These are phyloP conservation scores for Ettlia oleoabundans DNA, from an alignment of 139 green algal genomes.

Conservation along the genomic window DNA sequence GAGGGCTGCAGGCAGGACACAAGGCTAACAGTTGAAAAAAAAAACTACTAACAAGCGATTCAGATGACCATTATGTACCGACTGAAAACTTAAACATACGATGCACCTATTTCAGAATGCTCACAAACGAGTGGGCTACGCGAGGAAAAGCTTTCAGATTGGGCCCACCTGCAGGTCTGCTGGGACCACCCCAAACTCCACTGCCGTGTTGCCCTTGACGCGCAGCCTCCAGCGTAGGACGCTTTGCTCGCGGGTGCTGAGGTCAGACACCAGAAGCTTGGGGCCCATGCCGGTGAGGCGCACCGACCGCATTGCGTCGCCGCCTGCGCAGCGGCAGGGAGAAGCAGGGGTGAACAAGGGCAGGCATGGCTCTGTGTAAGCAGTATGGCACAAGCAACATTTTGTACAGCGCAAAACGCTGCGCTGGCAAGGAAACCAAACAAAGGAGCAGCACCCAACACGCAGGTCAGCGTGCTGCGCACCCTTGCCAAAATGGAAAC, in stretches of 20 bases:
- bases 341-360: neutral
- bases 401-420: neutral
- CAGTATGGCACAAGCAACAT: neutral
- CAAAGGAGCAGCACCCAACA: neutral
- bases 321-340: neutral
- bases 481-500: slow-evolving; percentile 20
- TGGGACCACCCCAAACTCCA: slow-evolving; percentile 74
- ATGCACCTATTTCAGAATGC: too few relatives aligned
- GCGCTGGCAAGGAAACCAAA: too few relatives aligned
- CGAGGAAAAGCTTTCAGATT: too few relatives aligned
- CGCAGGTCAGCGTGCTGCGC: neutral
- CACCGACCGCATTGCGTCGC: slow-evolving; percentile 34
- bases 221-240: slow-evolving; percentile 66
- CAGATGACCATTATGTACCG: too few relatives aligned
- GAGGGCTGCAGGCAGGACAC: too few relatives aligned
- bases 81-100: too few relatives aligned
- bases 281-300: slow-evolving; percentile 70
- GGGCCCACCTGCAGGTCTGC: slow-evolving; percentile 19
- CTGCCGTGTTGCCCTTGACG: slow-evolving; percentile 72
- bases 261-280: slow-evolving; percentile 72
- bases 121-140: too few relatives aligned
- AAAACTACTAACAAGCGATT: too few relatives aligned
- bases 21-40: too few relatives aligned
- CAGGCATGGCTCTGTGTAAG: neutral
- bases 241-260: slow-evolving; percentile 57